These are phyloP conservation scores for Singerocomus inundabilis DNA, from an alignment of 1,284 basidiomycete species.

Conservation along the genomic window DNA sequence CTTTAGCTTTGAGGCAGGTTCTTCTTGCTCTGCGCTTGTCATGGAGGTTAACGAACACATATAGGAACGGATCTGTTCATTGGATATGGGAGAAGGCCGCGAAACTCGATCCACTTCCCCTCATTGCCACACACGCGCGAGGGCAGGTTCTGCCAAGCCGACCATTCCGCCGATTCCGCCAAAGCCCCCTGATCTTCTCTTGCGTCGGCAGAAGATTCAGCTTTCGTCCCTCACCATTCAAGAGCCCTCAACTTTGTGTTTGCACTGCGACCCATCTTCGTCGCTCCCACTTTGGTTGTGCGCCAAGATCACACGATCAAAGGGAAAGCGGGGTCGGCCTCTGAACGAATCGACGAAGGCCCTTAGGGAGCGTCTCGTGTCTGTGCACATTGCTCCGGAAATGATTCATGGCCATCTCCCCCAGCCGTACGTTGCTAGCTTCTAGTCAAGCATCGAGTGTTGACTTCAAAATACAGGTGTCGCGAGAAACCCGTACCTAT, in stretches of 20 bases:
- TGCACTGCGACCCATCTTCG: slow-evolving; percentile 2
- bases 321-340: slow-evolving; percentile 3
- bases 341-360: slow-evolving; percentile 3
- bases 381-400: slow-evolving; percentile 7
- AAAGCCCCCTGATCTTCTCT: not conserved
- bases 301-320: slow-evolving; percentile 12
- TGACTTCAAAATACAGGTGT: not conserved
- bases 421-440: not conserved
- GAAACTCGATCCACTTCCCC: not conserved
- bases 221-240: not conserved
- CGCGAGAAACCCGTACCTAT: not conserved
- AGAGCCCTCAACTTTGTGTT: slow-evolving; percentile 1
- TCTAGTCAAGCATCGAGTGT: not conserved
- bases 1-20: not conserved
- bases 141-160: not conserved
- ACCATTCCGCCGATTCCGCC: slow-evolving; percentile 7
- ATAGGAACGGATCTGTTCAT: not conserved
- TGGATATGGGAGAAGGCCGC: not conserved
- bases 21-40: not conserved
- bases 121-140: not conserved
- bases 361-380: slow-evolving; percentile 6
- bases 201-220: not conserved
- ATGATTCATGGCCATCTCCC: slow-evolving; percentile 8
- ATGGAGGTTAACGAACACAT: not conserved
- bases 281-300: slow-evolving; percentile 13